Evolutionary conservation across 1,139 yeast species (phyloP).

Genomic region (Wickerhamomyces sp.): DNA sequence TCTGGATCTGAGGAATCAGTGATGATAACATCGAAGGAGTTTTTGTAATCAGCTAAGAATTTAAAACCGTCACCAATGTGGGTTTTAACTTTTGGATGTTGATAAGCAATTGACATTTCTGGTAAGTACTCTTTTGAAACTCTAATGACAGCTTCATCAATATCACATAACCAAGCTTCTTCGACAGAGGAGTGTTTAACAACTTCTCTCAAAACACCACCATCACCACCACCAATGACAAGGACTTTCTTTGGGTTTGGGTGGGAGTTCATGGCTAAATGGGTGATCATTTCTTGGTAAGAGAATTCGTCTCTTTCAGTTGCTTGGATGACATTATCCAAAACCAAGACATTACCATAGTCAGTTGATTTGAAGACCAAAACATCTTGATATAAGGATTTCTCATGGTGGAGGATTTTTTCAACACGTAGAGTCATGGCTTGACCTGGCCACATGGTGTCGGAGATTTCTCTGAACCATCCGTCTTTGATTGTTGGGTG

Average conservation of each 20-base stretch:
- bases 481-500: constrained; percentile 74
- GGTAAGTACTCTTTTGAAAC: constrained; percentile 82
- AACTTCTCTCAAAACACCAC: constrained; percentile 90
- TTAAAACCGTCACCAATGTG: constrained; percentile 92
- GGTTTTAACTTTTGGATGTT: constrained; percentile 76
- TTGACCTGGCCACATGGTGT: constrained; percentile 92
- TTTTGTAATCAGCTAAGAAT: constrained; percentile 70
- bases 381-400: constrained; percentile 84
- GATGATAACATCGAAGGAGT: constrained; percentile 78
- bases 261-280: constrained; percentile 83
- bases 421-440: constrained; percentile 82
- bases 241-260: constrained; percentile 85
- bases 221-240: constrained; percentile 96
- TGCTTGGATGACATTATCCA: constrained; percentile 88
- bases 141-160: constrained; percentile 84
- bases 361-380: constrained; percentile 81
- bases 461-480: constrained; percentile 87
- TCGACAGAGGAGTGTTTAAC: constrained; percentile 81
- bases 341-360: constrained; percentile 86
- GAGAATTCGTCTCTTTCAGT: constrained; percentile 94
- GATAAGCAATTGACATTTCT: constrained; percentile 73
- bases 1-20: constrained; percentile 96
- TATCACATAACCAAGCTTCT: constrained; percentile 85
- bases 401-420: constrained; percentile 71
- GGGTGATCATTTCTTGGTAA: constrained; percentile 93